phyloP scores from a whole-genome alignment of 2,329 filamentous ascomycete genomes.

The Calonectria montana region DNA sequence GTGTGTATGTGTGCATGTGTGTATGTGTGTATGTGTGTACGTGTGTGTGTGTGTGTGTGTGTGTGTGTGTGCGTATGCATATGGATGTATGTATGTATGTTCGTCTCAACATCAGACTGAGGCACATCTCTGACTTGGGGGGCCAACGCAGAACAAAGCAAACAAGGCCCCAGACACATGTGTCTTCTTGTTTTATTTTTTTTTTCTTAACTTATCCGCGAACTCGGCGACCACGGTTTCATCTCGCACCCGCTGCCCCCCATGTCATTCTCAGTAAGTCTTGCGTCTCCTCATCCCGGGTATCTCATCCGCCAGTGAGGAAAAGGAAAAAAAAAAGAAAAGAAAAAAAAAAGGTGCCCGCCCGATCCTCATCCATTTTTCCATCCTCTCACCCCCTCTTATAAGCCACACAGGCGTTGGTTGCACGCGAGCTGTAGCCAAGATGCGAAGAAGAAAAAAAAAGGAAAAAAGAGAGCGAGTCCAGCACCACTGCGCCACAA shows the following conservation, averaged over 20 bases:
- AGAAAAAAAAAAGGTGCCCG: no score
- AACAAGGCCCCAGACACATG: neutral
- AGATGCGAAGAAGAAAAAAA: neutral
- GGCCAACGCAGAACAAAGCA: neutral
- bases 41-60: neutral
- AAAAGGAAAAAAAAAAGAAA: no score
- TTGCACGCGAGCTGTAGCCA: constrained; percentile 32
- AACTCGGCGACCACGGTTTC: neutral
- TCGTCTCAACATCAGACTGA: constrained; percentile 2
- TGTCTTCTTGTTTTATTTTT: neutral
- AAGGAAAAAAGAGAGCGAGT: neutral
- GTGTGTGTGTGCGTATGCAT: neutral
- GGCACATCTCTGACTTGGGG: constrained; percentile 4
- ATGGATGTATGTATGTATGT: neutral
- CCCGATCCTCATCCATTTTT: neutral
- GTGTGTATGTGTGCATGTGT: no score
- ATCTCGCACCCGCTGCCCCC: neutral
- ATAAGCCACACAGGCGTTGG: constrained; percentile 29
- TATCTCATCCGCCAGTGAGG: neutral
- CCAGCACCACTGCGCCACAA: no score
- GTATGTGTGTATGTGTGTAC: no score
- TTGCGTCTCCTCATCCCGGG: neutral
- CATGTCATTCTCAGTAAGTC: neutral
- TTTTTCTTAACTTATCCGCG: neutral
- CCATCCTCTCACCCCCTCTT: constrained; percentile 20